Evolutionary conservation across 306 rosid genomes (phyloP).

Genomic region (Herpetospermum pedunculosum): DNA sequence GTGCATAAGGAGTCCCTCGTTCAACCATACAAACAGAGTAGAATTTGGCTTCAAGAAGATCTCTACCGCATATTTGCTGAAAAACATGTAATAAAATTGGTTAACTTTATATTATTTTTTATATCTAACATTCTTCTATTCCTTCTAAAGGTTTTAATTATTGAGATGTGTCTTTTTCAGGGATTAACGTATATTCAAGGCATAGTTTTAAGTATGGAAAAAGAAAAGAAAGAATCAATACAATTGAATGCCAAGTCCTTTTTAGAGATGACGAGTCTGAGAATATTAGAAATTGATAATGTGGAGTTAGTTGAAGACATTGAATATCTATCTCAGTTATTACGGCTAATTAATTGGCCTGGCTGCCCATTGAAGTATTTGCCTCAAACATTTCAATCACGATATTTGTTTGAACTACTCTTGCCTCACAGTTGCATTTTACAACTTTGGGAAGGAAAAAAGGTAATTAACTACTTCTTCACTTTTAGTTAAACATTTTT

Average conservation of each 20-base stretch:
- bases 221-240: background rate
- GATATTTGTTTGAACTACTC: background rate
- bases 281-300: background rate
- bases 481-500: too few relatives aligned
- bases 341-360: background rate
- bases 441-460: too few relatives aligned
- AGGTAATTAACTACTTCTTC: too few relatives aligned
- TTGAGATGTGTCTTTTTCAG: background rate
- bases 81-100: background rate
- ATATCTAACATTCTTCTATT: too few relatives aligned
- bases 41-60: background rate
- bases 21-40: too few relatives aligned
- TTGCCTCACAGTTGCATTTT: too few relatives aligned
- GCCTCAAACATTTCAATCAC: background rate
- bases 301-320: background rate
- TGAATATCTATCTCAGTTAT: too few relatives aligned
- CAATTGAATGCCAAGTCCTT: background rate
- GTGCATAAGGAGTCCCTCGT: too few relatives aligned
- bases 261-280: background rate
- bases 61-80: background rate
- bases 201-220: background rate
- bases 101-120: background rate
- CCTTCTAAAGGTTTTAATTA: too few relatives aligned
- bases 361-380: too few relatives aligned
- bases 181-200: constrained; percentile 4